These are phyloP conservation scores for Annona squamosa DNA, from an alignment of 164 flowering plant species.

Conservation along the genomic window DNA sequence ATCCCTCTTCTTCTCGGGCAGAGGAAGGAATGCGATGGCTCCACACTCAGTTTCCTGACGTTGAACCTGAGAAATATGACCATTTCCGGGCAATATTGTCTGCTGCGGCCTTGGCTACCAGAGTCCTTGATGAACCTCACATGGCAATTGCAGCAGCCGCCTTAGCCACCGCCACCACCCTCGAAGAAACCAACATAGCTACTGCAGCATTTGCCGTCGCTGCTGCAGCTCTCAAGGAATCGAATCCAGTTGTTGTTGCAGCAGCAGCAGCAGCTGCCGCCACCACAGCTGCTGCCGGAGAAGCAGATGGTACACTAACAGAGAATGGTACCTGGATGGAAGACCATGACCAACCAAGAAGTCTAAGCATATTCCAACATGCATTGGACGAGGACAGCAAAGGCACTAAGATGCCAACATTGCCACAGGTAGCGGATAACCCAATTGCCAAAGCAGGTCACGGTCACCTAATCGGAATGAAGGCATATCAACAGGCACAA, in stretches of 20 bases:
- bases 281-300: not conserved
- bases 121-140: slow-evolving; percentile 29
- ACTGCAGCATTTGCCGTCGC: not conserved
- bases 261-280: not conserved
- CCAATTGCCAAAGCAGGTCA: not conserved
- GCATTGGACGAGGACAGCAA: slow-evolving; percentile 7
- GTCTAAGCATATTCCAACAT: not conserved
- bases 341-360: not conserved
- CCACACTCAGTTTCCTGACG: slow-evolving; percentile 5
- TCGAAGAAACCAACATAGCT: slow-evolving; percentile 24
- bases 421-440: not conserved
- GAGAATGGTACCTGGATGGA: not conserved
- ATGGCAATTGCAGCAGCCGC: slow-evolving; percentile 59
- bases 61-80: slow-evolving; percentile 14
- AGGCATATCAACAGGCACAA: not conserved
- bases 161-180: slow-evolving; percentile 32
- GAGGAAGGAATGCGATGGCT: too few relatives aligned
- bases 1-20: too few relatives aligned
- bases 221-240: slow-evolving; percentile 11
- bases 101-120: slow-evolving; percentile 57
- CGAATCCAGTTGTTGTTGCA: not conserved
- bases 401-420: too few relatives aligned
- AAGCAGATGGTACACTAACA: not conserved
- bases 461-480: not conserved
- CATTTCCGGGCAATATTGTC: slow-evolving; percentile 46